Base-by-base conservation (phyloP, 1,139 yeast genomes). In the Kurtzmaniella quercitrusa region DNA sequence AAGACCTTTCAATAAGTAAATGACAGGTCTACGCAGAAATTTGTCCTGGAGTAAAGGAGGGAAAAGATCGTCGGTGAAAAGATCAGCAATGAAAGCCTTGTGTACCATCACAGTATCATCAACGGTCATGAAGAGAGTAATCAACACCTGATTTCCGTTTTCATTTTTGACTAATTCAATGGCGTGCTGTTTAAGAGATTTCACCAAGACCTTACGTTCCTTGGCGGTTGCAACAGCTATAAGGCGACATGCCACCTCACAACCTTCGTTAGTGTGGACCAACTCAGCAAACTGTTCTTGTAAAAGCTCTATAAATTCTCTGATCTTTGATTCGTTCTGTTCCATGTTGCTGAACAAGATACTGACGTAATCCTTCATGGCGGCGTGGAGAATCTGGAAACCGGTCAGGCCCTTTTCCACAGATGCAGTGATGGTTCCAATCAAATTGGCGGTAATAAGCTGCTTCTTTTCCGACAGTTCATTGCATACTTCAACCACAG, bases 401-500 rank as follows among this genome's bases (percentile, higher is more conserved):
- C 98, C 98, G 39, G 95, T 86, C 4, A 96, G 88, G 7, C 98
- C 98, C 65, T 93, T 93, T 62, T 85, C 93, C 43, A 93, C 95
- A 9, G 97, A 85, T 2, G 96, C 93, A 31, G 85, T 81, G 50
- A 93, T 88, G 9, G 96, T 89, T 49, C 89, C 90, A 53, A 73
- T 75, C 60, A 93, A 74, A 63, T 93, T 91, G 54, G 79, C 73
- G 63, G 90, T 76, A 50, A 93, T 80, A 48, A 85, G 73, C 49
- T 77, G 85, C 60, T 87, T 81, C 75, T 88, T 90, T 62, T 91
- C 98, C n/a, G 87, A 77, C 52, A 82, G 77, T 53, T 82, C 89
- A 7, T 67, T 72, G 44, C 85, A 73, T 39, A 87, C 80, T 42
- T 88, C 91, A 50, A 77, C 71, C 43, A 93, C 77, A 9, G 79